Percentiles rank a stretch among this genome's conserved stretches.
Conservation (phyloP, 768 basidiomycete species). For the Boletus rubropictus region DNA sequence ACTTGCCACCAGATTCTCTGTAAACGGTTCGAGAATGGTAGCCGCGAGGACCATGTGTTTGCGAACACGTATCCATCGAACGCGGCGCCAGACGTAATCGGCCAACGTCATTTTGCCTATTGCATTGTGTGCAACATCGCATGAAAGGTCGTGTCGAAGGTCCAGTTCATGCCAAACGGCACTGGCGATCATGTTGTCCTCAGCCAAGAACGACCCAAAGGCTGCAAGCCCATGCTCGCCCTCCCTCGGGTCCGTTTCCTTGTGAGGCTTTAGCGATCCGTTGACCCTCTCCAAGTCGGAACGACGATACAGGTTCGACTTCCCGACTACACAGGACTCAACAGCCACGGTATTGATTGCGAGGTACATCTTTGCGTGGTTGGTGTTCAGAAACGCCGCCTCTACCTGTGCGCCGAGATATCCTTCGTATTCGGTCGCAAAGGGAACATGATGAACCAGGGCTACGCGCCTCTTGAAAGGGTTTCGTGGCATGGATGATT, state of each 20-base stretch:
- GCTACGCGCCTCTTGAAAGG: conserved; percentile 51
- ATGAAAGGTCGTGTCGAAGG: conserved; percentile 82
- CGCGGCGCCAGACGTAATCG: conserved; percentile 84
- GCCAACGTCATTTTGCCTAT: conserved; percentile 81
- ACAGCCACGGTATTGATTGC: conserved; percentile 85
- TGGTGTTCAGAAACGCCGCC: conserved; percentile 93
- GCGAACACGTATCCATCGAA: conserved; percentile 95
- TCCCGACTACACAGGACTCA: conserved; percentile 95
- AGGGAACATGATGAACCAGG: conserved; percentile 94
- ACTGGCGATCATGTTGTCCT: conserved; percentile 96
- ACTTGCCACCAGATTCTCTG: conserved; percentile 75
- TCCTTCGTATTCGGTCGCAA: conserved; percentile 67
- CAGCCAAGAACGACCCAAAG: conserved; percentile 87
- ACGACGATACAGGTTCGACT: conserved; percentile 89
- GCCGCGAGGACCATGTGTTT: conserved; percentile 89
- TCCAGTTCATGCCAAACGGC: conserved; percentile 92
- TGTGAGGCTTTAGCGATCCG: conserved; percentile 52
- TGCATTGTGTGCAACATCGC: conserved; percentile 83
- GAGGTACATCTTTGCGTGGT: conserved; percentile 97
- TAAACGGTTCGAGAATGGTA: conserved; percentile 87
- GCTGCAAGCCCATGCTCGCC: conserved; percentile 55
- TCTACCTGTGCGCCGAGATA: conserved; percentile 79
- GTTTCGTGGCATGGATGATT: conserved; percentile 33
- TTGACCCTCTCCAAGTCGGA: conserved; percentile 78
- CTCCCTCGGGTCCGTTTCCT: conserved; percentile 18